Evolutionary conservation across 129 eudicot genomes (phyloP).

Genomic region (Arctium minus): DNA sequence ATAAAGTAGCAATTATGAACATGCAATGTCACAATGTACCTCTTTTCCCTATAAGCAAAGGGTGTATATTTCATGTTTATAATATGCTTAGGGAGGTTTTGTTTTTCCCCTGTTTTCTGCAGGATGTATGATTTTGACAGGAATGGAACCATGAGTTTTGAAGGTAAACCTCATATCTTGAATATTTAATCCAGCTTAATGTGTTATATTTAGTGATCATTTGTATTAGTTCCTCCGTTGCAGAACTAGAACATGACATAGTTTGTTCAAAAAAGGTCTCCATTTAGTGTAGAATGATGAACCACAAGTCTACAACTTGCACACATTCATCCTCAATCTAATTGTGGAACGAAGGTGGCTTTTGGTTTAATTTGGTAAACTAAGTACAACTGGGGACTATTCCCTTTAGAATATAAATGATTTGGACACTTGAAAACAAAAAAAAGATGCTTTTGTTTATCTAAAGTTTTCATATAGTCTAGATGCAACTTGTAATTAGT

Average conservation of each 20-base stretch:
- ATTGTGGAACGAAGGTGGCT: background rate
- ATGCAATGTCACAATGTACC: constrained; percentile 1
- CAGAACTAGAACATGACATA: background rate
- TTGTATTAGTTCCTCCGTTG: background rate
- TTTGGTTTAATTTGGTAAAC: background rate
- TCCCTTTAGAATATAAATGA: background rate
- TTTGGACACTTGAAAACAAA: background rate
- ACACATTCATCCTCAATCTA: background rate
- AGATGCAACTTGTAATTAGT: background rate
- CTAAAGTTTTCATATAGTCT: background rate
- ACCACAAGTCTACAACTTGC: background rate
- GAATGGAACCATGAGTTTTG: constrained; percentile 94
- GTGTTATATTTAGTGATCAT: background rate
- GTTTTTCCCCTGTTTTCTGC: constrained; percentile 3
- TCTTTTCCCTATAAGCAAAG: background rate
- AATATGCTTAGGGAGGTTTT: constrained; percentile 11
- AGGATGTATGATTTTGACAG: constrained; percentile 92
- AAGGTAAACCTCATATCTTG: constrained; percentile 39
- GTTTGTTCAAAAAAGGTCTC: background rate
- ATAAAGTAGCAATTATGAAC: background rate
- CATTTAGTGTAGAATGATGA: background rate
- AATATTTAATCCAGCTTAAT: background rate
- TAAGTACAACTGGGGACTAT: background rate
- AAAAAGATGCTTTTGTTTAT: background rate
- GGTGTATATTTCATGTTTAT: background rate